Evolutionary conservation across 345 rosid genomes (phyloP), one percentile per base, ranked within the genome.

Genomic region (Psidium guajava): DNA sequence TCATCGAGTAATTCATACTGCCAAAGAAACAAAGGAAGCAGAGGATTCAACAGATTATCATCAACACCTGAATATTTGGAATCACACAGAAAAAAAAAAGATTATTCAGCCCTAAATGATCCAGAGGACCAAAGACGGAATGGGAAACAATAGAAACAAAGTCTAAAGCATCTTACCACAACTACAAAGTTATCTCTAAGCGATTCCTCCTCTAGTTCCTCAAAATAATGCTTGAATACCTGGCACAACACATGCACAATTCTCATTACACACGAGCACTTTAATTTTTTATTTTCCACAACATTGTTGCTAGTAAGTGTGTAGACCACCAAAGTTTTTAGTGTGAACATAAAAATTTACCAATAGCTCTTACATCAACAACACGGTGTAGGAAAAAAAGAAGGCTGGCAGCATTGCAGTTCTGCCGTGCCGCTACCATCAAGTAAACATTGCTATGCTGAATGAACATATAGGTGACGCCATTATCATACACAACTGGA

Each of bases 1-100:
- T 97, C 98, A 86, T 97, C 99, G 85, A 97, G 99, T 87, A 97
- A 89, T 93, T 97, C 99, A 64, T 96, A 97, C 98, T 97, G 95
- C 84, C 83, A 91, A 74, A 40, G 53, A n/a, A 82, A 90, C n/a
- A 80, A 73, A 22, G 85, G 4, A 2, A 13, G 49, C 50, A 82
- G 47, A 14, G 27, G 75, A 82, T 27, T 28, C 83, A 52, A 52
- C 58, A 82, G 0, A 14, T 54, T 28, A 5, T 52, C 22, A 32
- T 82, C 55, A 82, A 27, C 1, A 53, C 61, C 9, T 14, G 1
- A 47, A 82, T 14, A 53, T 69, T 64, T 54, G 24, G 20, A 54
- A 54, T 54, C 47, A 69, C 5, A 6, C 24, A 69, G 2, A 32
- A 32, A 32, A 64, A 64, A 32, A 1, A 32, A 69, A 3, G 47